Conservation (phyloP, 2,329 filamentous ascomycete species). For the Penicillium thymicola region DNA sequence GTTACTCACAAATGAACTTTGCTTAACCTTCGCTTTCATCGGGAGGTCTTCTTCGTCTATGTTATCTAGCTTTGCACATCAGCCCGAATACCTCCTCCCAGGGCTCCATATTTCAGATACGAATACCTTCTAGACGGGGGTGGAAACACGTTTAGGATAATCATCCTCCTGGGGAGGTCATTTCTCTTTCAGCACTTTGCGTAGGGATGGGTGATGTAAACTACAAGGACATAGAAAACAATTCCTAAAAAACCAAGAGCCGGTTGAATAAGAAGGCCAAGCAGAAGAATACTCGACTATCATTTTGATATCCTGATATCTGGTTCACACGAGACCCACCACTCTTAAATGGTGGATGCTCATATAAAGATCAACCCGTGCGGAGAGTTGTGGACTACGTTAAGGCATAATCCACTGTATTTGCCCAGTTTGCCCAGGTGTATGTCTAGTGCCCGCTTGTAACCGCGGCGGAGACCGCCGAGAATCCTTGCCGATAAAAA, state of each 20-base stretch:
- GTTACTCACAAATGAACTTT: background rate
- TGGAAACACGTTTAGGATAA: background rate
- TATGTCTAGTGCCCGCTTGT: background rate
- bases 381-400: background rate
- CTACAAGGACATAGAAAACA: background rate
- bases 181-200: background rate
- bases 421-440: background rate
- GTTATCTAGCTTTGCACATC: background rate
- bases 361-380: background rate
- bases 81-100: too few species aligned
- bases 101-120: too few species aligned
- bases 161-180: background rate
- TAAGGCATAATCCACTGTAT: background rate
- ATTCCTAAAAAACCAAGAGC: background rate
- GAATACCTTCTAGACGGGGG: background rate
- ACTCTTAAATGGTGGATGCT: background rate
- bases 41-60: background rate
- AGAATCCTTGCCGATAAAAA: background rate
- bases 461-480: conserved; percentile 4
- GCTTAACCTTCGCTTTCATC: background rate
- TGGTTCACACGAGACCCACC: background rate
- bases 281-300: background rate
- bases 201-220: background rate
- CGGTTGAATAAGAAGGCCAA: background rate
- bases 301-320: background rate